Conservation (phyloP, 805 yeast genomes). For the Crinitomyces ghanaensis region DNA sequence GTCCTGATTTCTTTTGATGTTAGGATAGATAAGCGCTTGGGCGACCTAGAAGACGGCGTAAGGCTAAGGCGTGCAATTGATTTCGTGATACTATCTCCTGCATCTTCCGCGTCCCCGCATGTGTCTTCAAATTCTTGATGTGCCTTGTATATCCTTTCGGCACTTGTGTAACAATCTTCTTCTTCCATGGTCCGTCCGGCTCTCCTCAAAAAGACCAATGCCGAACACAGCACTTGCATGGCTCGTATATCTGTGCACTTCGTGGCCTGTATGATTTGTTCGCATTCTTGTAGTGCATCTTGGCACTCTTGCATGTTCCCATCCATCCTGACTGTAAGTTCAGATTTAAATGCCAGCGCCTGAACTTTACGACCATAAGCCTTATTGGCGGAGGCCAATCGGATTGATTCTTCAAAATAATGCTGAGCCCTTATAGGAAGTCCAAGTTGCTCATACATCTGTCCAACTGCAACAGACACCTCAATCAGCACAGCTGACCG, state of each 20-base stretch:
- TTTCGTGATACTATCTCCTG: not conserved
- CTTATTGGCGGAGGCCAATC: conserved; percentile 6
- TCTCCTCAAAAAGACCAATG: conserved; percentile 7
- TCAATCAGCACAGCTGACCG: conserved; percentile 8
- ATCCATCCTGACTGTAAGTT: conserved; percentile 9
- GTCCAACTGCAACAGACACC: conserved; percentile 6
- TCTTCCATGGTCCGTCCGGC: no score
- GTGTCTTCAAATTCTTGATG: conserved; percentile 1
- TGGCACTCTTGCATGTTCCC: conserved; percentile 9
- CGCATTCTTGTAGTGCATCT: conserved; percentile 7
- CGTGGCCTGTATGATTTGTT: conserved; percentile 2
- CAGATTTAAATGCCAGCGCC: conserved; percentile 9
- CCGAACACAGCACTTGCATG: conserved; percentile 11
- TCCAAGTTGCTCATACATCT: conserved; percentile 11
- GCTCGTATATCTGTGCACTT: conserved; percentile 9
- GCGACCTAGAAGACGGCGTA: not conserved
- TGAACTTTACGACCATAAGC: conserved; percentile 4
- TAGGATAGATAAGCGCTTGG: no score
- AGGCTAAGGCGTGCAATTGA: not conserved
- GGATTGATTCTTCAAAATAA: conserved; percentile 11
- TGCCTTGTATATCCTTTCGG: conserved; percentile 7
- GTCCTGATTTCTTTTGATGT: no score
- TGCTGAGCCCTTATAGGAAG: conserved; percentile 8
- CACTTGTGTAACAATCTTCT: conserved; percentile 9
- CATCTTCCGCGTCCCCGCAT: not conserved